A percentile compares a stretch with the other conserved stretches of the same genome.
Evolutionary conservation across 129 eudicot species (phyloP).

Genomic region (Logfia minima): DNA sequence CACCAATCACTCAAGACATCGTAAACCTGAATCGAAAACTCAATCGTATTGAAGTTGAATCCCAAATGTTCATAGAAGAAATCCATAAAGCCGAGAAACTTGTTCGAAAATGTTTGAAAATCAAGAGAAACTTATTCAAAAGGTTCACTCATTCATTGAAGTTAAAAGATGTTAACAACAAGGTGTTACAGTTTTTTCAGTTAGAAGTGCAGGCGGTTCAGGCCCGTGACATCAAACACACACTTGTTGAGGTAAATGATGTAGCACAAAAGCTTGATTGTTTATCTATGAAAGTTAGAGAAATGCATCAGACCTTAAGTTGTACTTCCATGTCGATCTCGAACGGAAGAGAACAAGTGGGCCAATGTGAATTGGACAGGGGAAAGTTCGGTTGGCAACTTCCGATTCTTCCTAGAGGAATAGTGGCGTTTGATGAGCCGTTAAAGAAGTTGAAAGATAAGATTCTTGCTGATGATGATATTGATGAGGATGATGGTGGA

Average conservation of each 20-base stretch:
- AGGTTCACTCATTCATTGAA: conserved; percentile 21
- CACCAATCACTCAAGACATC: conserved; percentile 7
- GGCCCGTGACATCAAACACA: conserved; percentile 19
- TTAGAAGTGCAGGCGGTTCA: conserved; percentile 28
- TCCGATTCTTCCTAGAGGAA: conserved; percentile 9
- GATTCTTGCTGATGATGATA: conserved; percentile 8
- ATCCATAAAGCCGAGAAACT: conserved; percentile 20
- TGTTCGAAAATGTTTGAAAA: conserved; percentile 20
- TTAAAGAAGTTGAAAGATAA: conserved; percentile 14
- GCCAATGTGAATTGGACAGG: background rate
- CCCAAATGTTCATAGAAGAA: conserved; percentile 8
- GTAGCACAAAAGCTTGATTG: background rate
- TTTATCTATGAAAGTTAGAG: background rate
- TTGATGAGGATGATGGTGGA: background rate
- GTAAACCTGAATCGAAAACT: background rate
- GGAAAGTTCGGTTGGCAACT: conserved; percentile 23
- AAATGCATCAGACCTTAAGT: background rate
- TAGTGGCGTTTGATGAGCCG: conserved; percentile 24
- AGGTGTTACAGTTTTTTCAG: conserved; percentile 26
- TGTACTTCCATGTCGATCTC: background rate
- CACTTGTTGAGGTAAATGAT: conserved; percentile 1
- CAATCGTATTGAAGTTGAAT: background rate
- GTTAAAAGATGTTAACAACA: conserved; percentile 13
- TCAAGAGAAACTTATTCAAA: conserved; percentile 20
- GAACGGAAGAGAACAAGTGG: background rate